Evolutionary conservation across 371 early-diverging fungal species (phyloP).

Genomic region (Mortierella sp.): DNA sequence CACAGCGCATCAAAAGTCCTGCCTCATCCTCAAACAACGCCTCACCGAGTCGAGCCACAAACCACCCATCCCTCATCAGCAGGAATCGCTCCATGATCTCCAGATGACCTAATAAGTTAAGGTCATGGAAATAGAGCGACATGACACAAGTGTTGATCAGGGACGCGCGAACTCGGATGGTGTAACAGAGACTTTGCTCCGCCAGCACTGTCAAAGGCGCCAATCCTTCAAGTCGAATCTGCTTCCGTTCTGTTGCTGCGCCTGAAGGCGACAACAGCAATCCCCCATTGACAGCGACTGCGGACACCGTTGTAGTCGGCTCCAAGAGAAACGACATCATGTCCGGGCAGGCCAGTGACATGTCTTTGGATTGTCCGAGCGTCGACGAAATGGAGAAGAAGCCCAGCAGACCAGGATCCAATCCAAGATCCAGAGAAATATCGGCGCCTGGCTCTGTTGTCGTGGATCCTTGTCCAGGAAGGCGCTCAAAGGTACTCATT

Average conservation of each 20-base stretch:
- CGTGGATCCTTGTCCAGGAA: neutral
- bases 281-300: neutral
- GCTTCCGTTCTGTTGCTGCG: neutral
- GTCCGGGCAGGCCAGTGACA: conserved; percentile 43
- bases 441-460: conserved; percentile 14
- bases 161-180: conserved; percentile 61
- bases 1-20: conserved; percentile 27
- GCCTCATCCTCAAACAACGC: conserved; percentile 56
- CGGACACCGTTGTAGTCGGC: conserved; percentile 6
- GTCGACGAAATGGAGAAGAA: conserved; percentile 33
- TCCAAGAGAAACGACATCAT: conserved; percentile 36
- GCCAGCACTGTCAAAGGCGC: conserved; percentile 59
- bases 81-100: conserved; percentile 58
- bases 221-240: conserved; percentile 41
- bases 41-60: conserved; percentile 55
- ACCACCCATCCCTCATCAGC: conserved; percentile 62
- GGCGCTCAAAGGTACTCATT: neutral
- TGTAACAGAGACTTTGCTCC: conserved; percentile 51
- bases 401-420: conserved; percentile 30
- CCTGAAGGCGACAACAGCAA: neutral
- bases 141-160: conserved; percentile 65
- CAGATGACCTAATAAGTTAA: conserved; percentile 63
- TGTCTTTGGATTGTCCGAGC: conserved; percentile 11
- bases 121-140: conserved; percentile 63
- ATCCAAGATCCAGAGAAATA: conserved; percentile 11